Evolutionary conservation across 371 early-diverging fungal genomes (phyloP).

Genomic region (Batkoa obscura): DNA sequence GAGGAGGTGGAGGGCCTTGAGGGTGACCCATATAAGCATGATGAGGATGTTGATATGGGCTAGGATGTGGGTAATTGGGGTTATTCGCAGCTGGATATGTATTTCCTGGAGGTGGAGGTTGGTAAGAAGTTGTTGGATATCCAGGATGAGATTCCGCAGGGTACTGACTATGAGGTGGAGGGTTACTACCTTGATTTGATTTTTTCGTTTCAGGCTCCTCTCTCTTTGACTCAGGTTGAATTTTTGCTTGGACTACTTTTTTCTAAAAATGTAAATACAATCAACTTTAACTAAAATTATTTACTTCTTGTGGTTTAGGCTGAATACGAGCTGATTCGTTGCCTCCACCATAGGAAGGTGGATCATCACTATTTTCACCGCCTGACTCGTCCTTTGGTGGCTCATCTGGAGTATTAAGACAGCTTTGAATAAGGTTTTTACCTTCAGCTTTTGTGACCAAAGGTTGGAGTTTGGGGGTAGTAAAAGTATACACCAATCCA

Average conservation of each 20-base stretch:
- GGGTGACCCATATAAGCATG: background rate
- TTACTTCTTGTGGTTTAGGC: background rate
- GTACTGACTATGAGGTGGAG: background rate
- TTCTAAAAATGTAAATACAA: background rate
- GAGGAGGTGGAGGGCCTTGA: background rate
- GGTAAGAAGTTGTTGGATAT: background rate
- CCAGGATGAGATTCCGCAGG: background rate
- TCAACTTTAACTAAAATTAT: too few relatives aligned
- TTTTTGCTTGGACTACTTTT: background rate
- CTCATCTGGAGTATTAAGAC: slow-evolving; percentile 68
- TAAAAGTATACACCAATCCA: slow-evolving; percentile 96
- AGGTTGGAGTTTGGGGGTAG: slow-evolving; percentile 93
- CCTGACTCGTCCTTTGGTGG: background rate
- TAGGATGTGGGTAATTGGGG: background rate
- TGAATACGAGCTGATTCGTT: background rate
- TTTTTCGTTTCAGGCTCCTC: background rate
- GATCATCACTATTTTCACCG: background rate
- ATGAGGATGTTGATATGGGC: background rate
- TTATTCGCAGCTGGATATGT: background rate
- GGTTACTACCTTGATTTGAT: background rate
- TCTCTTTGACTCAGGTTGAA: background rate
- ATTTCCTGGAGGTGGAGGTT: background rate
- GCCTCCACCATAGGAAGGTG: background rate
- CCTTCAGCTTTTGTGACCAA: slow-evolving; percentile 87
- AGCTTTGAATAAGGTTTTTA: slow-evolving; percentile 85